Evolutionary conservation across 768 basidiomycete genomes (phyloP).

Genomic region (Tylopilus cervinicoccineus): DNA sequence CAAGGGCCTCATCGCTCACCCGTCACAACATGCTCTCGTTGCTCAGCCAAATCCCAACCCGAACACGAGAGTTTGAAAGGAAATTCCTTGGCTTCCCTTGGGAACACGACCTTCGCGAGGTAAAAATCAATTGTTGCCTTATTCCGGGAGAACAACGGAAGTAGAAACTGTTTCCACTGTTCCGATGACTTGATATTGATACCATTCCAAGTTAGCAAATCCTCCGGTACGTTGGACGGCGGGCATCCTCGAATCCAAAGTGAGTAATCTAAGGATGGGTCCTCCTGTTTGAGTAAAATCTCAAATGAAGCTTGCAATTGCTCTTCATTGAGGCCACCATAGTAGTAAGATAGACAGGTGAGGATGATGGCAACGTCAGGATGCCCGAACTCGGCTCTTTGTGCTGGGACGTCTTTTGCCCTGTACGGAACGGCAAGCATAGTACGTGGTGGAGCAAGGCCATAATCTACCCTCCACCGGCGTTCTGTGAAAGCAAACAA

Average conservation of each 20-base stretch:
- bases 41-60: conserved; percentile 37
- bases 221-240: not conserved
- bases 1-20: conserved; percentile 1
- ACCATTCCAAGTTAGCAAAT: not conserved
- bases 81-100: conserved; percentile 37
- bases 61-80: conserved; percentile 32
- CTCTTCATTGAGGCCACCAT: conserved; percentile 28
- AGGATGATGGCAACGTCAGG: conserved; percentile 34
- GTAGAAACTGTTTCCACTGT: conserved; percentile 21
- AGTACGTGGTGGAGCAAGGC: conserved; percentile 30
- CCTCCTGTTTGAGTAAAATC: conserved; percentile 3
- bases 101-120: conserved; percentile 36
- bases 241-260: not conserved
- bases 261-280: not conserved
- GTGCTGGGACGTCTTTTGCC: conserved; percentile 36
- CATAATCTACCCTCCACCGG: conserved; percentile 39
- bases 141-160: conserved; percentile 29
- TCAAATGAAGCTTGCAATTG: not conserved
- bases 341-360: conserved; percentile 37
- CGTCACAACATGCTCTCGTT: conserved; percentile 12
- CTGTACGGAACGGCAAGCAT: conserved; percentile 37
- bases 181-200: conserved; percentile 24
- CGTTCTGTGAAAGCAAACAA: conserved; percentile 30
- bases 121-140: conserved; percentile 34
- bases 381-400: conserved; percentile 38